A percentile compares a stretch with the other conserved stretches of the same genome.
Conservation (phyloP, 176 grass and related monocot species). For the Rhynchospora pubera region DNA sequence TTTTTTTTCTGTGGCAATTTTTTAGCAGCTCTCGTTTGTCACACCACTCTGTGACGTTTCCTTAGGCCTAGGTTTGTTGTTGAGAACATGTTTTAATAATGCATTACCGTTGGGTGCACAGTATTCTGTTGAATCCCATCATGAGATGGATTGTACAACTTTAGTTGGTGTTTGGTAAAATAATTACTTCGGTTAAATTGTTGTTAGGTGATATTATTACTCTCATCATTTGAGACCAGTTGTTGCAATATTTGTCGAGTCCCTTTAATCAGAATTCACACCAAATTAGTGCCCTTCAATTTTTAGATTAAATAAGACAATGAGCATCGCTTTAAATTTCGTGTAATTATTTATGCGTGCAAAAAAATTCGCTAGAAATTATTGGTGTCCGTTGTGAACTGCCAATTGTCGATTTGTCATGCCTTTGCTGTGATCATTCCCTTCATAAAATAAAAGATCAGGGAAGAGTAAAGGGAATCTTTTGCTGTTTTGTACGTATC, state of each 20-base stretch:
- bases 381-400: neutral
- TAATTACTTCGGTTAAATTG: neutral
- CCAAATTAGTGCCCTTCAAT: neutral
- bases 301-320: too few relatives aligned
- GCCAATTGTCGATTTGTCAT: too few relatives aligned
- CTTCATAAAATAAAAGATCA: neutral
- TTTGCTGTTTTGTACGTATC: neutral
- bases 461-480: neutral
- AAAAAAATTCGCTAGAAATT: too few relatives aligned
- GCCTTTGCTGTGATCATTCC: neutral
- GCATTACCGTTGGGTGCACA: neutral
- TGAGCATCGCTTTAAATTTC: too few relatives aligned
- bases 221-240: neutral
- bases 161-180: neutral
- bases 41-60: neutral
- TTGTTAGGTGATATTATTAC: neutral
- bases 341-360: too few relatives aligned
- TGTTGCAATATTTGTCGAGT: neutral
- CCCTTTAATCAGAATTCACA: neutral
- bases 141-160: too few relatives aligned
- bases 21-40: neutral
- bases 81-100: neutral
- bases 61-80: neutral
- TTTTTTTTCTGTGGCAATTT: neutral
- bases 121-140: neutral